These are phyloP conservation scores for Ceratobasidium sp. DNA, from an alignment of 1,284 basidiomycete species.

Conservation along the genomic window DNA sequence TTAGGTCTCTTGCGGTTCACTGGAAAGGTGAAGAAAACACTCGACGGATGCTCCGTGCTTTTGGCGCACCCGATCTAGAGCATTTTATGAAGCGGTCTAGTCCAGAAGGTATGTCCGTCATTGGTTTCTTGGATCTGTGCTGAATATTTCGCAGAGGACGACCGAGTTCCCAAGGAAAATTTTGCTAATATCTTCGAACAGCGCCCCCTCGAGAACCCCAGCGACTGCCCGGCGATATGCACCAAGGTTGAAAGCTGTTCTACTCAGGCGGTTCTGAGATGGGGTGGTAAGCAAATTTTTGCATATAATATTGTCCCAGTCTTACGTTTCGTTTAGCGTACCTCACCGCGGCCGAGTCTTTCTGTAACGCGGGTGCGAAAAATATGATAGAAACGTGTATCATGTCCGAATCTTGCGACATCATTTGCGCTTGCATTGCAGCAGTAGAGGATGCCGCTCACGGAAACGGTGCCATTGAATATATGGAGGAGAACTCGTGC, in stretches of 20 bases:
- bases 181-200: neutral
- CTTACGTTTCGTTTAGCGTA: neutral
- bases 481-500: neutral
- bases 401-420: constrained; percentile 13
- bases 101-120: neutral
- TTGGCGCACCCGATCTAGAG: neutral
- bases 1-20: constrained; percentile 4
- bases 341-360: neutral
- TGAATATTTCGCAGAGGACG: neutral
- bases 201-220: neutral
- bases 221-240: neutral
- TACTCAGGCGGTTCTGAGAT: neutral
- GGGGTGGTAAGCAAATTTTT: neutral
- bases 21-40: neutral
- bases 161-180: neutral
- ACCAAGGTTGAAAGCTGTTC: constrained; percentile 5
- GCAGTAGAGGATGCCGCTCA: constrained; percentile 7
- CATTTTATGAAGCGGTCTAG: neutral
- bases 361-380: constrained; percentile 7
- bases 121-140: neutral
- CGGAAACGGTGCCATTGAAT: neutral
- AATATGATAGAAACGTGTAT: constrained; percentile 19
- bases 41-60: constrained; percentile 6
- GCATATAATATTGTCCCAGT: neutral
- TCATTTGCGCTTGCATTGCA: neutral